Conservation (phyloP, 2,329 filamentous ascomycete genomes). For the Cylindrodendrum hubeiense region DNA sequence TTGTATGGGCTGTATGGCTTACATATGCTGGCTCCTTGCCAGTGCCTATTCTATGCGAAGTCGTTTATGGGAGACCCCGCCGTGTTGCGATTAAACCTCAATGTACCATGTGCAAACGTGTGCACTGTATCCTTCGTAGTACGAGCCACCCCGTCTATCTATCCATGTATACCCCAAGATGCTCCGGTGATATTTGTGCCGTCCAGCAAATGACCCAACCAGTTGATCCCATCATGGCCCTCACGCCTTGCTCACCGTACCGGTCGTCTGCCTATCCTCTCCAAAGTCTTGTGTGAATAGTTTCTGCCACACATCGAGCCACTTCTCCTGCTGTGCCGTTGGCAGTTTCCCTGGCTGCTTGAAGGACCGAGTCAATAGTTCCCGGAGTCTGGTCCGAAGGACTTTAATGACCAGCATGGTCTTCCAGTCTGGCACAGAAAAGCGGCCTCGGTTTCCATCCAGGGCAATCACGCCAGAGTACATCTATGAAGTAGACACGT, state of each 20-base stretch:
- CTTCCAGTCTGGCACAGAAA: slow-evolving; percentile 90
- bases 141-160: not conserved
- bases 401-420: slow-evolving; percentile 90
- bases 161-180: not conserved
- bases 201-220: not conserved
- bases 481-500: slow-evolving; percentile 64
- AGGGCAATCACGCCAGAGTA: slow-evolving; percentile 89
- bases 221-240: not conserved
- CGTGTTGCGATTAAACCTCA: not conserved
- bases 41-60: not conserved
- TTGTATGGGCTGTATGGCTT: not conserved
- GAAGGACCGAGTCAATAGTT: slow-evolving; percentile 80
- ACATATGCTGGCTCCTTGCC: not conserved
- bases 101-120: not conserved
- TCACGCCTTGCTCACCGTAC: slow-evolving; percentile 47
- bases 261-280: slow-evolving; percentile 46
- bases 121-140: not conserved
- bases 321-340: slow-evolving; percentile 77
- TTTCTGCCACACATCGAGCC: slow-evolving; percentile 80
- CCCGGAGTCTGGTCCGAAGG: slow-evolving; percentile 78
- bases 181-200: not conserved
- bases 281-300: slow-evolving; percentile 71
- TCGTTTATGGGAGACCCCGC: not conserved
- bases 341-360: slow-evolving; percentile 73
- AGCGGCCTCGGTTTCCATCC: slow-evolving; percentile 88